A percentile compares a stretch with the other conserved stretches of the same genome.
phyloP scores from a whole-genome alignment of 2,329 filamentous ascomycete species.

The Paraphaeosphaeria sporulosa region DNA sequence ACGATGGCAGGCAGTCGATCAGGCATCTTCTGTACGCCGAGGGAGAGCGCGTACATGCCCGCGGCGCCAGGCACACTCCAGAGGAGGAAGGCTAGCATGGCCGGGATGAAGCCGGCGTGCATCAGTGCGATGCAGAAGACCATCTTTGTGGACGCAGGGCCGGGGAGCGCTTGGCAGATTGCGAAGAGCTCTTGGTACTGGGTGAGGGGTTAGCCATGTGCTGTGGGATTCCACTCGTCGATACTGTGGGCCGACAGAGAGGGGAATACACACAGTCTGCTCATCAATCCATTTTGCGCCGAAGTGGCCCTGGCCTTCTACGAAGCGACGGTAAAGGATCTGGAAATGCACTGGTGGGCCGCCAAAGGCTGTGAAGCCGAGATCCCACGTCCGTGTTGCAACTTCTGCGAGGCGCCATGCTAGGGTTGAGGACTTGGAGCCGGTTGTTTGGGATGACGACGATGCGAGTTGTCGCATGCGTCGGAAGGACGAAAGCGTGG shows the following conservation, averaged over 20 bases:
- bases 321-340: conserved; percentile 68
- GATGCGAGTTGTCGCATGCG: neutral
- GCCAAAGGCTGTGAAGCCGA: conserved; percentile 70
- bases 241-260: neutral
- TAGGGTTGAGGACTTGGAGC: neutral
- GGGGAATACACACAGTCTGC: conserved; percentile 57
- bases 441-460: neutral
- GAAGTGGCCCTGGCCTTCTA: conserved; percentile 54
- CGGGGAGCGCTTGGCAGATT: conserved; percentile 71
- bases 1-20: conserved; percentile 67
- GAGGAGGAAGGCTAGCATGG: conserved; percentile 65
- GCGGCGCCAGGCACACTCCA: conserved; percentile 76
- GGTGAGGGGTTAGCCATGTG: neutral
- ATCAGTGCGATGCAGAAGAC: conserved; percentile 70
- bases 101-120: conserved; percentile 64
- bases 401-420: conserved; percentile 23
- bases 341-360: conserved; percentile 74
- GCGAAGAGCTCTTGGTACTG: conserved; percentile 76
- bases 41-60: conserved; percentile 72
- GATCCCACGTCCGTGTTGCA: conserved; percentile 57
- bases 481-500: neutral
- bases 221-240: too few relatives aligned
- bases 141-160: conserved; percentile 74
- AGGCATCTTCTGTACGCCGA: conserved; percentile 69
- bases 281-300: conserved; percentile 68